Evolutionary conservation across 140 eudicot species (phyloP).

Genomic region (Eryngium alpinum): DNA sequence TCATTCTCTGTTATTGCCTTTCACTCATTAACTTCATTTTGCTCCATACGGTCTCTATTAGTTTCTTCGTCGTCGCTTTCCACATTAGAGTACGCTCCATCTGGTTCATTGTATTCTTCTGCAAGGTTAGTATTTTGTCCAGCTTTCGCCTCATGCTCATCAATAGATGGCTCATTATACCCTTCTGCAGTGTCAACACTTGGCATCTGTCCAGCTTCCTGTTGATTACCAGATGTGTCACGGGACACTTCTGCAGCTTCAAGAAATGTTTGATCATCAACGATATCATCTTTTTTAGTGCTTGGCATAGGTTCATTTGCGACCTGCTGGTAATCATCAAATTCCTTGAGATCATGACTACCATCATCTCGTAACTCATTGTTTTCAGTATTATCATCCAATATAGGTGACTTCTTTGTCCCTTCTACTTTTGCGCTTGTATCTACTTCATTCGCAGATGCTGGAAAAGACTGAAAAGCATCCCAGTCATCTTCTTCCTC

Average conservation of each 20-base stretch:
- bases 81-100: background rate
- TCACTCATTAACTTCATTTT: background rate
- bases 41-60: background rate
- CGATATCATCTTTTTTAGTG: constrained; percentile 5
- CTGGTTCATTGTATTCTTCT: no score
- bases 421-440: constrained; percentile 4
- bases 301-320: constrained; percentile 14
- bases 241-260: constrained; percentile 11
- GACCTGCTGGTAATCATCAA: constrained; percentile 4
- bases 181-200: constrained; percentile 24
- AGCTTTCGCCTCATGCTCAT: background rate
- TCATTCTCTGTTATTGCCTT: background rate
- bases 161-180: constrained; percentile 6
- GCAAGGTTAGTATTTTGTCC: background rate
- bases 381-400: constrained; percentile 18
- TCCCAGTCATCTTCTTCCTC: constrained; percentile 70
- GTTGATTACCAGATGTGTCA: constrained; percentile 18
- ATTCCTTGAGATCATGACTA: constrained; percentile 5
- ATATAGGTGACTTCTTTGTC: constrained; percentile 18
- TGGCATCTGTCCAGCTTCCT: constrained; percentile 14
- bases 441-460: constrained; percentile 43
- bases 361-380: constrained; percentile 10
- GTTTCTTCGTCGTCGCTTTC: background rate
- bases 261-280: constrained; percentile 15
- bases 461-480: constrained; percentile 83